Evolutionary conservation across 352 stramenopile species (phyloP).

Genomic region (Blastocystis sp.): DNA sequence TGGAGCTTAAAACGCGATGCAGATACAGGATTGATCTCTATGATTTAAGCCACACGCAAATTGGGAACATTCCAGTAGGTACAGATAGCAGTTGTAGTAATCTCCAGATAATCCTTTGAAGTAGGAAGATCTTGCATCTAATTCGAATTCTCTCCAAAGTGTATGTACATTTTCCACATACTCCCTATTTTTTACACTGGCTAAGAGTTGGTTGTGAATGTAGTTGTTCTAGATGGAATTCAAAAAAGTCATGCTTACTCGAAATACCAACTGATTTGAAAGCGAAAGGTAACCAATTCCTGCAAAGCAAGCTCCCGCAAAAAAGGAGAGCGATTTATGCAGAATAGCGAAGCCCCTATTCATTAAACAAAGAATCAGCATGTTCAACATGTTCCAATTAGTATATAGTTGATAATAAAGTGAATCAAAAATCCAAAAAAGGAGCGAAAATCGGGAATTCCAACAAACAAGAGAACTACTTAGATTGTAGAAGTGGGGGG

Average conservation of each 20-base stretch:
- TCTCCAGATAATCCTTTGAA: slow-evolving; percentile 37
- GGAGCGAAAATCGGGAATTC: background rate
- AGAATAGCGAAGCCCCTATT: slow-evolving; percentile 43
- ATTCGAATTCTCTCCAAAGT: background rate
- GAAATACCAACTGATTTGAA: slow-evolving; percentile 4
- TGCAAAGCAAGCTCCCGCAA: background rate
- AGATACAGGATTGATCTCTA: slow-evolving; percentile 40
- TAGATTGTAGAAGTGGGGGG: background rate
- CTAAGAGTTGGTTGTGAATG: slow-evolving; percentile 14
- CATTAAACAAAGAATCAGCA: background rate
- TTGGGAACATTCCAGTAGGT: background rate
- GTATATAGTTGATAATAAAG: too few relatives aligned
- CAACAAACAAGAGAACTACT: background rate
- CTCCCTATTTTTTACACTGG: background rate
- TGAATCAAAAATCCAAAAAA: background rate
- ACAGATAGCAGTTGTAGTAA: background rate
- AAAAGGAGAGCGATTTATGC: slow-evolving; percentile 22
- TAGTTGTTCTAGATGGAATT: slow-evolving; percentile 19
- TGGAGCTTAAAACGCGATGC: background rate
- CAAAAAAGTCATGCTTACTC: background rate
- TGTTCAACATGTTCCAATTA: background rate
- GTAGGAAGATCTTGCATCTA: background rate
- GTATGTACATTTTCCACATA: background rate
- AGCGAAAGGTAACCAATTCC: background rate
- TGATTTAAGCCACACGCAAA: background rate